Evolutionary conservation across 1,284 basidiomycete genomes (phyloP).

Genomic region (Microbotryomycetes sp.): DNA sequence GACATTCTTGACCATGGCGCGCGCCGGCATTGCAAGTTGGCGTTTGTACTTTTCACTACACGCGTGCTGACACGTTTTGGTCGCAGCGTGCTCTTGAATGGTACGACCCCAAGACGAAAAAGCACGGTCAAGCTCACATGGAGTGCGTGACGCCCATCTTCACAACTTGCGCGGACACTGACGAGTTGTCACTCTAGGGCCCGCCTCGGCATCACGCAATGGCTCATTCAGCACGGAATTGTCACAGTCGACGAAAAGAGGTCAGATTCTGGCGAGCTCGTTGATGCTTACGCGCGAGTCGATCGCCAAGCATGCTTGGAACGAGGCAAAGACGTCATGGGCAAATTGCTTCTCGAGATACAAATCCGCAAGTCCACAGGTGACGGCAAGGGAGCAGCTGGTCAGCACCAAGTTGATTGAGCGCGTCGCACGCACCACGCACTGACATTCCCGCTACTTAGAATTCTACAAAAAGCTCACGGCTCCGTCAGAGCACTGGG

Average conservation of each 20-base stretch:
- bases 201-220: conserved; percentile 70
- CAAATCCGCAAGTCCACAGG: conserved; percentile 76
- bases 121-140: conserved; percentile 89
- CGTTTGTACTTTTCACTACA: neutral
- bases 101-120: conserved; percentile 68
- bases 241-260: conserved; percentile 61
- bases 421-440: neutral
- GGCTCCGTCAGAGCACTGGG: conserved; percentile 61
- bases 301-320: conserved; percentile 59
- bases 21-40: conserved; percentile 53
- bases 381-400: conserved; percentile 60
- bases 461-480: conserved; percentile 67
- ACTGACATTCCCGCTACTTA: conserved; percentile 31
- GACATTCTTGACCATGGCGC: conserved; percentile 65
- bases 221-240: conserved; percentile 62
- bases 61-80: neutral
- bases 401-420: neutral
- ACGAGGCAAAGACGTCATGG: conserved; percentile 57
- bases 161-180: neutral
- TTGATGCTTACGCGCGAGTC: conserved; percentile 62
- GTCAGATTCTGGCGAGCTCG: conserved; percentile 49
- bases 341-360: conserved; percentile 63
- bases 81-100: conserved; percentile 59
- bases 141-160: conserved; percentile 2
- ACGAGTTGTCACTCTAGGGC: neutral